Evolutionary conservation across 2,329 filamentous ascomycete species (phyloP).

Genomic region (Nannizzia gypsea): DNA sequence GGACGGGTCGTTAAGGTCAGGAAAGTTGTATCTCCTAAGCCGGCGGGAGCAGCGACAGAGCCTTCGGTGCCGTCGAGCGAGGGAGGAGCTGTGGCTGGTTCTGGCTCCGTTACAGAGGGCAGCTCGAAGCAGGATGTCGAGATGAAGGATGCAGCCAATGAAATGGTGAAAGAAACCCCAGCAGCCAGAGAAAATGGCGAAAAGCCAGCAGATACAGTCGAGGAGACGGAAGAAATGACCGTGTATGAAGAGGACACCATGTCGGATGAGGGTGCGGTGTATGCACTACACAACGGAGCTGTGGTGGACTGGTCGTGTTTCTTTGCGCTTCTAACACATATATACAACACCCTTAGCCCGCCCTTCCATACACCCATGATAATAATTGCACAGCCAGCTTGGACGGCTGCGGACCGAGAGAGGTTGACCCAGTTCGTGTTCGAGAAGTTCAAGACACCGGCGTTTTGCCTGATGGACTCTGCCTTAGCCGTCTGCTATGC

Average conservation of each 20-base stretch:
- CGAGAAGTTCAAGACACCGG: conserved; percentile 90
- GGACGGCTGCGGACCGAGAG: conserved; percentile 81
- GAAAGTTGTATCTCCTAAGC: conserved; percentile 3
- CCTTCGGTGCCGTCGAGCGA: background rate
- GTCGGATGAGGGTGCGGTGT: conserved; percentile 78
- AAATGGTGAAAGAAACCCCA: conserved; percentile 10
- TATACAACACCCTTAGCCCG: conserved; percentile 78
- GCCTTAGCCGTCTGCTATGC: conserved; percentile 69
- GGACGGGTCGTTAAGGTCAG: conserved; percentile 30
- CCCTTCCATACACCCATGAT: conserved; percentile 91
- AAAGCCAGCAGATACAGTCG: conserved; percentile 18
- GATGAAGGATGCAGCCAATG: conserved; percentile 33
- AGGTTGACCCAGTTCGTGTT: conserved; percentile 87
- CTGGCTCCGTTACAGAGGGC: conserved; percentile 3
- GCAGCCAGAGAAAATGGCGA: conserved; percentile 16
- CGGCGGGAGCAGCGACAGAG: background rate
- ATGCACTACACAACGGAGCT: conserved; percentile 67
- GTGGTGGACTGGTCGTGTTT: conserved; percentile 89
- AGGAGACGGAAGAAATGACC: conserved; percentile 34
- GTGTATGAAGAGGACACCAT: conserved; percentile 82
- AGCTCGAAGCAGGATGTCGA: conserved; percentile 31
- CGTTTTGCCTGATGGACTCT: conserved; percentile 80
- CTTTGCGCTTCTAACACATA: conserved; percentile 82
- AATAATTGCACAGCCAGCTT: conserved; percentile 77
- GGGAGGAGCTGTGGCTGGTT: conserved; percentile 6